phyloP scores from a whole-genome alignment of 768 basidiomycete genomes.

The Mycena galopus region DNA sequence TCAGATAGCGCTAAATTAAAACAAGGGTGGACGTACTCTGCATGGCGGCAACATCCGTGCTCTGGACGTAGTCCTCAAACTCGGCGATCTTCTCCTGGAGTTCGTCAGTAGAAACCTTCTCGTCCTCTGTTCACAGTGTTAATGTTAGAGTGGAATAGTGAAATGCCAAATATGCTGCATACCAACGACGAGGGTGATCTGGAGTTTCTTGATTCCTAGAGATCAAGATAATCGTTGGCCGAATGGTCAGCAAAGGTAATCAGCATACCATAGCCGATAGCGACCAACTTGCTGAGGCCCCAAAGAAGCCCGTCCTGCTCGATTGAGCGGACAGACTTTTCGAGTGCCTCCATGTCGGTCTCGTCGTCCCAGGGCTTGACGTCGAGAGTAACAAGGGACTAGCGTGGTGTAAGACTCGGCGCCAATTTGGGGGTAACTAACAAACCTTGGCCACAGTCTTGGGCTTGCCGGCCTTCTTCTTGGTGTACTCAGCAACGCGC shows the following conservation, averaged over 20 bases:
- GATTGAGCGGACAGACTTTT: conserved; percentile 86
- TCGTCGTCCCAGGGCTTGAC: conserved; percentile 99
- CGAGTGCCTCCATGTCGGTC: conserved; percentile 94
- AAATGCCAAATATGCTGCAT: conserved; percentile 39
- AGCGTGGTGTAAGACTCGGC: conserved; percentile 31
- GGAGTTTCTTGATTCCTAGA: conserved; percentile 90
- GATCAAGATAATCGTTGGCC: conserved; percentile 8
- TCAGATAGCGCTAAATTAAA: background rate
- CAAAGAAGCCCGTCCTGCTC: conserved; percentile 93
- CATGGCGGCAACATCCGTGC: conserved; percentile 93
- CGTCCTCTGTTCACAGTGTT: conserved; percentile 78
- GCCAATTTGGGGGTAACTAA: conserved; percentile 20
- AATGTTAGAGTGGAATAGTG: conserved; percentile 8
- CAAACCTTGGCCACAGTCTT: conserved; percentile 90
- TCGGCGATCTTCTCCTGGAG: conserved; percentile 92
- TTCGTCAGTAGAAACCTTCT: conserved; percentile 92
- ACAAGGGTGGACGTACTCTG: conserved; percentile 73
- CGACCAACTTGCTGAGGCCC: conserved; percentile 93
- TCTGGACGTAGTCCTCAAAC: conserved; percentile 92
- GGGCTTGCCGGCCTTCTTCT: conserved; percentile 92
- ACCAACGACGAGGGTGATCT: conserved; percentile 71
- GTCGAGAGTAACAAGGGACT: conserved; percentile 98
- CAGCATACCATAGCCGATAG: conserved; percentile 80
- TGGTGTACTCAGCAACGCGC: conserved; percentile 93
- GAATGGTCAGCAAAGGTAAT: background rate